phyloP scores from a whole-genome alignment of 306 rosid genomes.

The Erythrophleum fordii region DNA sequence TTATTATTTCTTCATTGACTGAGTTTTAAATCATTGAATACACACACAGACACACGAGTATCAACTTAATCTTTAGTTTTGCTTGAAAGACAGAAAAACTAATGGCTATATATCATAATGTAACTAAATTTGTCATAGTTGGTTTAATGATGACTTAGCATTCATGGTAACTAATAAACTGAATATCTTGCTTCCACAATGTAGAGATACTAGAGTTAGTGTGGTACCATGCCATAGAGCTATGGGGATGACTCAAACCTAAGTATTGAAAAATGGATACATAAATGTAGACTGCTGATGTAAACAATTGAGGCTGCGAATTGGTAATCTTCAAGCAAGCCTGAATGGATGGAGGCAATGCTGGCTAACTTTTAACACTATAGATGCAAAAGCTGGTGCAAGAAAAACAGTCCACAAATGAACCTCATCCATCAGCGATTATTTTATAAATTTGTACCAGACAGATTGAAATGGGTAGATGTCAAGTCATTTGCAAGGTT shows the following conservation, averaged over 20 bases:
- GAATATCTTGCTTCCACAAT: neutral
- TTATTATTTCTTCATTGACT: neutral
- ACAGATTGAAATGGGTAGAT: neutral
- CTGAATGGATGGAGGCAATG: neutral
- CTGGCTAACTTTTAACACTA: neutral
- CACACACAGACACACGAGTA: neutral
- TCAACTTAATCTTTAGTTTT: neutral
- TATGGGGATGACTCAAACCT: neutral
- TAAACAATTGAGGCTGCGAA: neutral
- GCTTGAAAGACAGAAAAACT: neutral
- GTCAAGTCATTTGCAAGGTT: neutral
- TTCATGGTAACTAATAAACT: neutral
- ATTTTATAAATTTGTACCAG: neutral
- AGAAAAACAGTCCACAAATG: slow-evolving; percentile 1
- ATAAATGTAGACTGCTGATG: slow-evolving; percentile 1
- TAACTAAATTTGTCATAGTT: neutral
- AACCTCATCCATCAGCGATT: neutral
- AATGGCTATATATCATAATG: neutral
- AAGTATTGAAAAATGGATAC: neutral
- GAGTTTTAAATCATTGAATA: neutral
- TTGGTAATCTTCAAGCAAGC: neutral
- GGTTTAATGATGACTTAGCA: no score
- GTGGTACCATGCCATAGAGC: neutral
- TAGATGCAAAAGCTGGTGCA: neutral
- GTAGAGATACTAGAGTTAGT: neutral